A percentile compares a stretch with the other conserved stretches of the same genome.
Conservation (phyloP, 202 grass and related monocot genomes). For the Eragrostis tef region DNA sequence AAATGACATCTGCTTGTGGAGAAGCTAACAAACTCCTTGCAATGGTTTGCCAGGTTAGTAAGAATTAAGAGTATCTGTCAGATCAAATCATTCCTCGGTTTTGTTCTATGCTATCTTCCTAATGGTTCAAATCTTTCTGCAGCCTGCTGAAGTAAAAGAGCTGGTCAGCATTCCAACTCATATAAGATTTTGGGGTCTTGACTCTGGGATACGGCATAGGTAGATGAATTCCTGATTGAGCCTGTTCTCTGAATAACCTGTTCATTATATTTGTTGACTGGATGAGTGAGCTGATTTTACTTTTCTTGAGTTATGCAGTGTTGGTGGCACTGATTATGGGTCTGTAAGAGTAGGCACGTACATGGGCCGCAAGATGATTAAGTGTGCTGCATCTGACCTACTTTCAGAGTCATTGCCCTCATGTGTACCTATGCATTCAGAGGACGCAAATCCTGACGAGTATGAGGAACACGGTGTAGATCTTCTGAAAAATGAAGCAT, state of each 20-base stretch:
- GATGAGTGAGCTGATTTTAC: constrained; percentile 33
- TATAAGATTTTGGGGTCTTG: constrained; percentile 92
- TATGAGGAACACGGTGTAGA: constrained; percentile 76
- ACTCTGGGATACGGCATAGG: constrained; percentile 95
- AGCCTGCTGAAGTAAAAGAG: constrained; percentile 98
- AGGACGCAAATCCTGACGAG: constrained; percentile 59
- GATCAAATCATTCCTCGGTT: constrained; percentile 32
- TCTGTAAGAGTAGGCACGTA: constrained; percentile 95
- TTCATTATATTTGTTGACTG: background rate
- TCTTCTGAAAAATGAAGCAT: constrained; percentile 83
- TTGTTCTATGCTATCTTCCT: background rate
- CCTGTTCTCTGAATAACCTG: background rate
- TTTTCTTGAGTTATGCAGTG: constrained; percentile 56
- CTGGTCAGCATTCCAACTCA: constrained; percentile 83
- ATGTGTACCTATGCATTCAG: constrained; percentile 43
- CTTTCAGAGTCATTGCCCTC: constrained; percentile 55
- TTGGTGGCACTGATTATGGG: constrained; percentile 95
- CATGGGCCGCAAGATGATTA: constrained; percentile 95
- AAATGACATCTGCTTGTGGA: constrained; percentile 93
- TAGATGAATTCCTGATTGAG: constrained; percentile 45
- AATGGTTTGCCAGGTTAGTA: constrained; percentile 93
- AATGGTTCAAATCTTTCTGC: constrained; percentile 39
- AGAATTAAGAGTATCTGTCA: constrained; percentile 20
- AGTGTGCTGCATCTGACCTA: constrained; percentile 66
- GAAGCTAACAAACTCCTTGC: constrained; percentile 97